These are phyloP conservation scores for Phylloporus sp. DNA, from an alignment of 1,284 basidiomycete genomes.

Conservation along the genomic window DNA sequence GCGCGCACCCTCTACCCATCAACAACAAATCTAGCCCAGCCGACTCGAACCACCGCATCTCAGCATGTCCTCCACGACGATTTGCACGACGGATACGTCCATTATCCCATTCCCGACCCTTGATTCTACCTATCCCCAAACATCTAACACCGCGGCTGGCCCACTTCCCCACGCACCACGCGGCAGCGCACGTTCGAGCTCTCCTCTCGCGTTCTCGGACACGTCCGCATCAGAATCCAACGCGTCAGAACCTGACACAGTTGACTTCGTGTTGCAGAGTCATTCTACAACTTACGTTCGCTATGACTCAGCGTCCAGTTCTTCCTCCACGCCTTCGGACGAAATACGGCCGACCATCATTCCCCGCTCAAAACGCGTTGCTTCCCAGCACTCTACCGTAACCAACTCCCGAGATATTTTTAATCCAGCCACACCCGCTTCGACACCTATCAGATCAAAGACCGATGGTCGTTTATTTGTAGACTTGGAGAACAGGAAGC, in stretches of 20 bases:
- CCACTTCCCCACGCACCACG: constrained; percentile 44
- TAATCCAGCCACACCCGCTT: constrained; percentile 47
- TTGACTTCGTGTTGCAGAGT: constrained; percentile 17
- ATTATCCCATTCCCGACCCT: constrained; percentile 40
- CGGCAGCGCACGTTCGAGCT: constrained; percentile 16
- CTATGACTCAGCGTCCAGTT: constrained; percentile 40
- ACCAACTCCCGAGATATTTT: constrained; percentile 13
- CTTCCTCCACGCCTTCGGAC: constrained; percentile 38
- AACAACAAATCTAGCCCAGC: neutral
- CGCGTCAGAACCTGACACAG: constrained; percentile 7
- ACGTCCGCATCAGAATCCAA: constrained; percentile 13
- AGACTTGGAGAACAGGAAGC: constrained; percentile 33
- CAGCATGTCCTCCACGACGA: constrained; percentile 32
- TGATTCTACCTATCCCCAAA: constrained; percentile 40
- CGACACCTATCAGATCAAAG: constrained; percentile 39
- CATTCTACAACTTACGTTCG: constrained; percentile 18
- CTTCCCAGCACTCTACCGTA: constrained; percentile 34
- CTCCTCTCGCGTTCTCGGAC: constrained; percentile 19
- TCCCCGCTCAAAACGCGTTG: constrained; percentile 41
- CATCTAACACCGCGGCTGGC: constrained; percentile 54
- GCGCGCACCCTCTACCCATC: neutral
- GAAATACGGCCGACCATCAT: constrained; percentile 35
- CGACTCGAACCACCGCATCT: constrained; percentile 5
- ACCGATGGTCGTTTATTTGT: constrained; percentile 22
- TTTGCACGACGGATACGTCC: constrained; percentile 41